These are phyloP conservation scores for Raddia guianensis DNA, from an alignment of 176 grass and related monocot genomes.

Conservation along the genomic window DNA sequence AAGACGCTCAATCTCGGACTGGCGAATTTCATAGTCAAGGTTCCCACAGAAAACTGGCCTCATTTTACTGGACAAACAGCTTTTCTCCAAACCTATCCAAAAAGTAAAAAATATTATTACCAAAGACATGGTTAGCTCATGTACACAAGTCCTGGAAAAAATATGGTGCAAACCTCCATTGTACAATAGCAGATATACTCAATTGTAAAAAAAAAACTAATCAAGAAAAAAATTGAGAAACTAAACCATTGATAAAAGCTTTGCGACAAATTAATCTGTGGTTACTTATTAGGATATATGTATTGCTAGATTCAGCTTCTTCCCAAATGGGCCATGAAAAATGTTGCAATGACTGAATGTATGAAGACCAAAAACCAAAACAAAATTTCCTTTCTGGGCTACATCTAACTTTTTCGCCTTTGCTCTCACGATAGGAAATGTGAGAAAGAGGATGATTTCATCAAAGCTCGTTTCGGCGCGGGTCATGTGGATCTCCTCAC, in stretches of 20 bases:
- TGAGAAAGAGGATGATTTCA: too few relatives aligned
- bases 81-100: slow-evolving; percentile 4
- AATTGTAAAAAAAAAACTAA: background rate
- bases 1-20: slow-evolving; percentile 82
- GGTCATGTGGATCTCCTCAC: too few relatives aligned
- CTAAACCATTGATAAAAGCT: background rate
- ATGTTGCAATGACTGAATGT: too few relatives aligned
- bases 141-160: background rate
- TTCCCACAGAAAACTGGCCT: slow-evolving; percentile 95
- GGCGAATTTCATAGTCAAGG: slow-evolving; percentile 85
- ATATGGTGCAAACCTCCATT: background rate
- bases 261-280: background rate
- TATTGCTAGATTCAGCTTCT: slow-evolving; percentile 13
- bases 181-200: background rate
- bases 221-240: background rate
- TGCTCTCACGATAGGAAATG: too few relatives aligned
- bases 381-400: too few relatives aligned
- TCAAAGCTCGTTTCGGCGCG: too few relatives aligned
- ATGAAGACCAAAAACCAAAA: background rate
- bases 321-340: background rate
- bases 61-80: slow-evolving; percentile 45
- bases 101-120: background rate
- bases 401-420: too few relatives aligned
- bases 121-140: background rate
- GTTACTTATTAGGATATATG: background rate